phyloP scores from a whole-genome alignment of 2,329 filamentous ascomycete species.

The Aspergillus sp. region DNA sequence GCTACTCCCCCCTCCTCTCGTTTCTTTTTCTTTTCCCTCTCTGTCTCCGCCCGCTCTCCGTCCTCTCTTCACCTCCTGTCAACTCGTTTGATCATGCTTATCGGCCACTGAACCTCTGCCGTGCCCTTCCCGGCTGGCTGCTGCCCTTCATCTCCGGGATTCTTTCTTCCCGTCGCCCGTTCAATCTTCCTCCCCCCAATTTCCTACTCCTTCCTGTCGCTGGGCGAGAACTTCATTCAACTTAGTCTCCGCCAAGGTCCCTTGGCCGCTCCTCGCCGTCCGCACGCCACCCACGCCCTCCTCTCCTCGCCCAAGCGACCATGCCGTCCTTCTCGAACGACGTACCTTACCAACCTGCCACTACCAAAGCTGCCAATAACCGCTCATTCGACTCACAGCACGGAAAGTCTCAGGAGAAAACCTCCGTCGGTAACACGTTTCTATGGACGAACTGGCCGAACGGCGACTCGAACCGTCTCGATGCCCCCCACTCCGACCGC shows the following conservation, averaged over 20 bases:
- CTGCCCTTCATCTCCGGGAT: constrained; percentile 8
- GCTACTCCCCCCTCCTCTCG: constrained; percentile 10
- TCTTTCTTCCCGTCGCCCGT: constrained; percentile 3
- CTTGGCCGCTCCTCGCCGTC: constrained; percentile 5
- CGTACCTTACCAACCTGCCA: constrained; percentile 22
- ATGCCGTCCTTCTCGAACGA: constrained; percentile 35
- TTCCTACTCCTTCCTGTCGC: constrained; percentile 1
- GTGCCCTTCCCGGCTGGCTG: constrained; percentile 15
- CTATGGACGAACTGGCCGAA: constrained; percentile 38
- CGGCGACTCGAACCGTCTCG: constrained; percentile 32
- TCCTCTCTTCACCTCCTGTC: constrained; percentile 4
- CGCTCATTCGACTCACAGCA: constrained; percentile 32
- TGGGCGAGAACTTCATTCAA: constrained; percentile 2
- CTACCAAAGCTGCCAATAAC: constrained; percentile 25
- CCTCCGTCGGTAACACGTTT: constrained; percentile 37
- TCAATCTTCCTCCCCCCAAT: constrained; percentile 3
- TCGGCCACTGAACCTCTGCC: constrained; percentile 16
- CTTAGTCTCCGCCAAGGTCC: neutral
- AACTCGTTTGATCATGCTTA: constrained; percentile 16
- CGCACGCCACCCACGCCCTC: constrained; percentile 4
- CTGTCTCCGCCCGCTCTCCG: constrained; percentile 5
- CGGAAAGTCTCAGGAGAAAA: constrained; percentile 37
- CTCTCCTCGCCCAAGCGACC: constrained; percentile 8
- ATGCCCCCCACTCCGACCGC: constrained; percentile 30
- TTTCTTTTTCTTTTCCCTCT: constrained; percentile 2